A percentile compares a stretch with the other conserved stretches of the same genome.
Conservation (phyloP, 2,329 filamentous ascomycete genomes). For the Beauveria sp. region DNA sequence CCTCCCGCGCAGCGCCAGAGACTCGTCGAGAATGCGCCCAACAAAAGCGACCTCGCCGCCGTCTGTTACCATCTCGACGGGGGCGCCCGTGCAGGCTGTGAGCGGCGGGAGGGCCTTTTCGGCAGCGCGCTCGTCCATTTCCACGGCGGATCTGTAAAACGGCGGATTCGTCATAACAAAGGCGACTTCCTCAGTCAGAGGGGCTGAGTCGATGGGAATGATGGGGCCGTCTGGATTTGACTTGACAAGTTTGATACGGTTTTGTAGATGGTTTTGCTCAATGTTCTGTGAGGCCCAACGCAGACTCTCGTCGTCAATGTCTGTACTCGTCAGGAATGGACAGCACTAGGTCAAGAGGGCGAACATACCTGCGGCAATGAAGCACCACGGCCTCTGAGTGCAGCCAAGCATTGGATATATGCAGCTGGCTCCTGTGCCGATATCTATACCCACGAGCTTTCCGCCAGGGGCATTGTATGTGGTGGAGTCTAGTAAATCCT, state of each 20-base stretch:
- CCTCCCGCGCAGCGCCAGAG: conserved; percentile 46
- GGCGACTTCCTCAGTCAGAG: conserved; percentile 45
- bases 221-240: conserved; percentile 46
- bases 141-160: conserved; percentile 71
- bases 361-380: conserved; percentile 51
- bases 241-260: conserved; percentile 56
- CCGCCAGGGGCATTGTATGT: conserved; percentile 40
- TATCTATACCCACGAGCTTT: conserved; percentile 65
- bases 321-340: conserved; percentile 27
- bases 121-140: conserved; percentile 58
- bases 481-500: conserved; percentile 69
- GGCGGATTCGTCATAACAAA: conserved; percentile 95
- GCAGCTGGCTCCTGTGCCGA: conserved; percentile 83
- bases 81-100: conserved; percentile 68
- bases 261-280: conserved; percentile 52
- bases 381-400: conserved; percentile 63
- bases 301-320: conserved; percentile 68
- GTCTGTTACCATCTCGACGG: conserved; percentile 75
- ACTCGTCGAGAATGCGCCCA: conserved; percentile 62
- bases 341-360: too few species aligned
- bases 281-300: conserved; percentile 61
- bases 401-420: conserved; percentile 86
- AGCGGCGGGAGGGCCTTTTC: conserved; percentile 61
- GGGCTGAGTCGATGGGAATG: conserved; percentile 53
- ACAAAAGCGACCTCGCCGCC: conserved; percentile 77